phyloP scores from a whole-genome alignment of 1,284 basidiomycete genomes.

The Cutaneotrichosporon cutaneum region DNA sequence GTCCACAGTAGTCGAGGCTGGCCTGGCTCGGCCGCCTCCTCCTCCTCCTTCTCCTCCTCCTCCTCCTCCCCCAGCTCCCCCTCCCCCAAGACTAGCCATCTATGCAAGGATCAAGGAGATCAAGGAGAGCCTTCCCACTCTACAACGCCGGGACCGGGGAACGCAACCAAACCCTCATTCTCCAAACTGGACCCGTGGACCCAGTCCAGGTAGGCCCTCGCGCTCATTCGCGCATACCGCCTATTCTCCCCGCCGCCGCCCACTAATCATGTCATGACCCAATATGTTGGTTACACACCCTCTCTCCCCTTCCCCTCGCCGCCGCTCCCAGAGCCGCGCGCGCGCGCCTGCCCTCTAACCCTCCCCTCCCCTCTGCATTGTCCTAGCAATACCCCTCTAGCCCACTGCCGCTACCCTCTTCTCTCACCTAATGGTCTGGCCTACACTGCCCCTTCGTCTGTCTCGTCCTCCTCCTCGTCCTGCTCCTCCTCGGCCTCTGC shows the following conservation, averaged over 20 bases:
- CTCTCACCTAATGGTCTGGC: slow-evolving; percentile 8
- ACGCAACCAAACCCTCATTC: not conserved
- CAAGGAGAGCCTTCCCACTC: not conserved
- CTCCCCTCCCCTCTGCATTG: slow-evolving; percentile 2
- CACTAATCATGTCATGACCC: not conserved
- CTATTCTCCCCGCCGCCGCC: not conserved
- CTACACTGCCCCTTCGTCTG: not conserved
- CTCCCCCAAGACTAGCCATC: no score
- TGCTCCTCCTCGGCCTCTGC: no score
- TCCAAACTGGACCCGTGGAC: not conserved
- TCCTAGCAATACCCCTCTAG: slow-evolving; percentile 5
- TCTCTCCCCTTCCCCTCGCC: not conserved
- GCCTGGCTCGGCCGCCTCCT: no score
- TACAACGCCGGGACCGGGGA: not conserved
- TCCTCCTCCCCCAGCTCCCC: not conserved
- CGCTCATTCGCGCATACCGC: not conserved
- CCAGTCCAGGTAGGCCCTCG: not conserved
- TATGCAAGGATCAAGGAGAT: not conserved
- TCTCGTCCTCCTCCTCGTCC: not conserved
- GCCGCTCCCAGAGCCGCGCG: not conserved
- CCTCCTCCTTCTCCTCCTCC: not conserved
- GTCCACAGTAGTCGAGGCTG: no score
- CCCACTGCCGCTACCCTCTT: not conserved
- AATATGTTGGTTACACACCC: slow-evolving; percentile 6
- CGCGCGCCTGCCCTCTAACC: not conserved